Percentiles rank a stretch among this genome's conserved stretches.
phyloP scores from a whole-genome alignment of 345 rosid genomes.

The Salix suchowensis region DNA sequence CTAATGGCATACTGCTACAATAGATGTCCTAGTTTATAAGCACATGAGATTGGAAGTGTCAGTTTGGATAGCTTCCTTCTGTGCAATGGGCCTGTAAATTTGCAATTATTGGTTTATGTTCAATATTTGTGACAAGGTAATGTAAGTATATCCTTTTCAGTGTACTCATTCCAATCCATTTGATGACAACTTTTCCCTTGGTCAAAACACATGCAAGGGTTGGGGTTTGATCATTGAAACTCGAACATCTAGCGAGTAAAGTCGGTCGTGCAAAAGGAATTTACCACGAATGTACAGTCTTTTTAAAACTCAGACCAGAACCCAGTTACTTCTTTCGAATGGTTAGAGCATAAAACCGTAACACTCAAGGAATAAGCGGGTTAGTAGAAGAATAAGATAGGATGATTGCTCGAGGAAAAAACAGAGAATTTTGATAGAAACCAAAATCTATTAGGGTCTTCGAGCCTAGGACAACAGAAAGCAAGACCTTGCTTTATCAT shows the following conservation, averaged over 20 bases:
- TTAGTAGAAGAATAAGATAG: too few species aligned
- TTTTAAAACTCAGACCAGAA: not conserved
- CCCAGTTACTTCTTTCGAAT: too few species aligned
- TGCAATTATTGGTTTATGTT: slow-evolving; percentile 4
- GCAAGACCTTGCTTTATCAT: too few species aligned
- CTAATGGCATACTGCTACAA: not conserved
- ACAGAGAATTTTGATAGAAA: too few species aligned
- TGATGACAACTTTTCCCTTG: not conserved
- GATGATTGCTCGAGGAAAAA: too few species aligned
- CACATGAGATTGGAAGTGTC: not conserved
- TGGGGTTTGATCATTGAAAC: not conserved
- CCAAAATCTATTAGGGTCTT: too few species aligned
- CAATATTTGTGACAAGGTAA: not conserved
- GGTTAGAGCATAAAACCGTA: too few species aligned
- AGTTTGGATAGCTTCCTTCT: not conserved
- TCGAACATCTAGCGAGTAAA: not conserved
- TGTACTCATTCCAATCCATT: not conserved
- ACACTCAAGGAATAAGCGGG: too few species aligned
- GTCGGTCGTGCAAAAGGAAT: not conserved
- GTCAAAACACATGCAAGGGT: not conserved
- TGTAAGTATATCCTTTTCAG: not conserved
- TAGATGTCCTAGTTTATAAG: slow-evolving; percentile 4
- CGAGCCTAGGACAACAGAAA: too few species aligned
- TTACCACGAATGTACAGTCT: not conserved
- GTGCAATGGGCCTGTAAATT: slow-evolving; percentile 1